phyloP scores from a whole-genome alignment of 2,329 filamentous ascomycete species.

The Corinectria fuckeliana region DNA sequence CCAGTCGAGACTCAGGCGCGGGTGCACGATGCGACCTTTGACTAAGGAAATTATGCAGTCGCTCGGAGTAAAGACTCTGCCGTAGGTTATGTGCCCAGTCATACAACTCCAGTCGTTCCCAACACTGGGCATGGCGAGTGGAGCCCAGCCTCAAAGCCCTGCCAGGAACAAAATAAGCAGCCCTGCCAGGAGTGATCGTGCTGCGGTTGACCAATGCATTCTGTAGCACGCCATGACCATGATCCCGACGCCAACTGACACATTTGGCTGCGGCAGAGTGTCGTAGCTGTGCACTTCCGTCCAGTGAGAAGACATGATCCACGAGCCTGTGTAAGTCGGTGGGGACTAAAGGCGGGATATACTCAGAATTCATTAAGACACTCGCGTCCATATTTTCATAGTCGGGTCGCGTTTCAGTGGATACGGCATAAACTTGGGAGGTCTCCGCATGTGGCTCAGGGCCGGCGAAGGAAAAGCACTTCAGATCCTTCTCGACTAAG shows the following conservation, averaged over 20 bases:
- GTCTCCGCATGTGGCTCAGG: conserved; percentile 37
- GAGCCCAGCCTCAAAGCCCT: conserved; percentile 26
- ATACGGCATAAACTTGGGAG: conserved; percentile 73
- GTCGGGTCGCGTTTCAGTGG: conserved; percentile 74
- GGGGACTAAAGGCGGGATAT: conserved; percentile 77
- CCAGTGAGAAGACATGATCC: conserved; percentile 75
- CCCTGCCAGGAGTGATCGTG: conserved; percentile 21
- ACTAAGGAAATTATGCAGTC: conserved; percentile 33
- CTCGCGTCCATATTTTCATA: conserved; percentile 90
- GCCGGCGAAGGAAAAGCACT: conserved; percentile 69
- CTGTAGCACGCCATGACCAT: conserved; percentile 27
- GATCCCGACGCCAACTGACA: conserved; percentile 68
- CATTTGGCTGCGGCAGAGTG: conserved; percentile 85
- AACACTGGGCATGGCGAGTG: conserved; percentile 29
- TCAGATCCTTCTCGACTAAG: conserved; percentile 63
- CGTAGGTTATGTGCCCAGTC: conserved; percentile 48
- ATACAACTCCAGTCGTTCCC: conserved; percentile 43
- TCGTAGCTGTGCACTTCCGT: conserved; percentile 81
- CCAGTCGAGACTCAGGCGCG: conserved; percentile 28
- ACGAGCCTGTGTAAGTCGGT: conserved; percentile 78
- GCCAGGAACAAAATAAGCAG: conserved; percentile 24
- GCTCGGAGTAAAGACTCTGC: conserved; percentile 44
- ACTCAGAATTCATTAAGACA: conserved; percentile 90
- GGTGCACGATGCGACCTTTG: conserved; percentile 21
- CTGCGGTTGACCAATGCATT: conserved; percentile 26